Evolutionary conservation across 2,329 filamentous ascomycete species (phyloP).

Genomic region (Fonsecaea monophora): DNA sequence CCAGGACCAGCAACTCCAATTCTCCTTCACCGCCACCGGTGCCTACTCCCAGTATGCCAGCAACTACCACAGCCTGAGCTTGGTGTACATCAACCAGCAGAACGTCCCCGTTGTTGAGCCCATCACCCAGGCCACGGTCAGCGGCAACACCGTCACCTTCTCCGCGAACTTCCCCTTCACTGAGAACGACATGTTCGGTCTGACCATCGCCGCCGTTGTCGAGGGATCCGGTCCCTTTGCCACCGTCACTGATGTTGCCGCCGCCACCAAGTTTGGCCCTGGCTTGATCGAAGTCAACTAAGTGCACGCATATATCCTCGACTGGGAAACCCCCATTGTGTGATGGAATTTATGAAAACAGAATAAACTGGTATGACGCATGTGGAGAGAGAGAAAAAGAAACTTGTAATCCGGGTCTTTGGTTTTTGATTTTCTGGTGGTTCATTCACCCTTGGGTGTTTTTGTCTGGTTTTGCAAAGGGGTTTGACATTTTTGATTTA

Average conservation of each 20-base stretch:
- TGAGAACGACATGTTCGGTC: conserved; percentile 46
- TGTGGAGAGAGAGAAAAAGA: not conserved
- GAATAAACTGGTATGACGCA: not conserved
- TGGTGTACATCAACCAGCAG: conserved; percentile 51
- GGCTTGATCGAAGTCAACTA: conserved; percentile 45
- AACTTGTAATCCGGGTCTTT: not conserved
- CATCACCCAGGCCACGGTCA: conserved; percentile 39
- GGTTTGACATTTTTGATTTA: not conserved
- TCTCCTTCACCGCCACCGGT: conserved; percentile 51
- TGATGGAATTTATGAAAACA: conserved; percentile 1
- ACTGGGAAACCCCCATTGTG: not conserved
- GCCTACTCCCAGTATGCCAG: conserved; percentile 29
- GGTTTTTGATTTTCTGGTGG: not conserved
- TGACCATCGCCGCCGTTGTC: conserved; percentile 50
- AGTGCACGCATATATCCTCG: not conserved
- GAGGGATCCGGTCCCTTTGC: conserved; percentile 43
- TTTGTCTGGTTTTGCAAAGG: not conserved
- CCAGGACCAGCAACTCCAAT: conserved; percentile 56
- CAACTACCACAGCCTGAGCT: conserved; percentile 43
- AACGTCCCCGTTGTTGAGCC: conserved; percentile 48
- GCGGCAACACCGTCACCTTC: conserved; percentile 36
- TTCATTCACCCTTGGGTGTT: not conserved
- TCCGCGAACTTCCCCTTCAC: conserved; percentile 48
- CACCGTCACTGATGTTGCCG: conserved; percentile 44
- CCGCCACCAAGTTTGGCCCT: conserved; percentile 46